Evolutionary conservation across 164 flowering plant species (phyloP), one percentile per base, ranked within the genome.

Genomic region (Piper longum): DNA sequence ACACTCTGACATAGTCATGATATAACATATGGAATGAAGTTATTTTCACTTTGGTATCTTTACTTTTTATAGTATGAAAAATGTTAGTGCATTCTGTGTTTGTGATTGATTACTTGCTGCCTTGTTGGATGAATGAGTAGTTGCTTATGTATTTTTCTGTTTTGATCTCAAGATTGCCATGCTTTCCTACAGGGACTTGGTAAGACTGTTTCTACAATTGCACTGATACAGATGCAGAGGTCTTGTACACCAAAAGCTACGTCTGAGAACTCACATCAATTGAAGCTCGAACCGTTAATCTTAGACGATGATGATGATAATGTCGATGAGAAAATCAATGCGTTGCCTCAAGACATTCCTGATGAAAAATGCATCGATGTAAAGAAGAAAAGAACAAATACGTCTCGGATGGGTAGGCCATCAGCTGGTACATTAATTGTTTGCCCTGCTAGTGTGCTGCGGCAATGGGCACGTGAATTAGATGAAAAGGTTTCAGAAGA

Each of bases 361-460:
- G 63, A 18, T 62, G 83, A 56, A 56, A 82, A 74, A 67, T 64
- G 79, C 57, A 70, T 67, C 45, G 79, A 72, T 44, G 14, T 62
- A 60, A 69, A 76, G 63, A 66, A 61, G 56, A 60, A 71, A 64
- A 64, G 78, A 39, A 14, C 58, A 36, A 39, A 26, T 36, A 7
- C 6, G 12, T 17, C 80, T 42, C 73, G 56, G 41, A 80, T 71
- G 69, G 74, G 73, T 66, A 88, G 87, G 72, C 93, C 90, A 41
- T 77, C 82, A 17, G 97, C 96, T 52, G 97, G 97, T 51, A 91
- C 99, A 57, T 73, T 95, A 78, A 85, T 95, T 71, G 96, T 95
- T 40, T 95, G 99, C 67, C 99, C 99, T 14, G 96, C 99, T 44
- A 91, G 88, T 79, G 84, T 95, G 76, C 82, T 95, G 68, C 84